Evolutionary conservation across 2,329 filamentous ascomycete species (phyloP).

Genomic region (Alternaria sp.): DNA sequence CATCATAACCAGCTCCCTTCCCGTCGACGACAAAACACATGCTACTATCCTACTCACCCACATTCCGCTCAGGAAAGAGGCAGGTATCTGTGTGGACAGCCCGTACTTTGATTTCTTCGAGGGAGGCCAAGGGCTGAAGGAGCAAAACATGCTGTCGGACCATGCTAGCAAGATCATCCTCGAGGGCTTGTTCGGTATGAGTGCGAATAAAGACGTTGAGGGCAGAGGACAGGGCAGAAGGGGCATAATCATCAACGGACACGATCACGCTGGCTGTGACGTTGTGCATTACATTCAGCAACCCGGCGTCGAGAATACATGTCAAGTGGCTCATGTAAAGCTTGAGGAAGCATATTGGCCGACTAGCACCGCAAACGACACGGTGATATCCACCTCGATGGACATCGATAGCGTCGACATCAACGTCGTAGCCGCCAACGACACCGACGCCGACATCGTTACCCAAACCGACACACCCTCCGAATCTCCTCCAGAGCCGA

Average conservation of each 20-base stretch:
- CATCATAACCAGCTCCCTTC: conserved; percentile 68
- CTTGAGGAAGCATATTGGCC: conserved; percentile 31
- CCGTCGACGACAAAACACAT: conserved; percentile 68
- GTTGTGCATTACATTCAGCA: conserved; percentile 72
- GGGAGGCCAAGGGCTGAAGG: conserved; percentile 73
- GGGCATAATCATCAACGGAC: conserved; percentile 87
- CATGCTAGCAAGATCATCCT: conserved; percentile 75
- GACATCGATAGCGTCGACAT: conserved; percentile 6
- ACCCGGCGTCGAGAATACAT: conserved; percentile 23
- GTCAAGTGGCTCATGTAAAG: conserved; percentile 18
- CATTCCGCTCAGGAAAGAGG: conserved; percentile 85
- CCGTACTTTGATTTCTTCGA: conserved; percentile 84
- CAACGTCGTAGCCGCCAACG: conserved; percentile 14
- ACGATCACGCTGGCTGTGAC: conserved; percentile 95
- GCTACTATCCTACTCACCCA: conserved; percentile 91
- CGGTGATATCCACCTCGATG: conserved; percentile 1
- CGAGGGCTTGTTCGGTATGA: conserved; percentile 84
- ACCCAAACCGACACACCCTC: not conserved
- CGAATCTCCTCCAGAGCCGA: conserved; percentile 8
- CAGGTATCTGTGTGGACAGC: conserved; percentile 81
- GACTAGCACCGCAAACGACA: conserved; percentile 9
- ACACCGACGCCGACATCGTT: conserved; percentile 1
- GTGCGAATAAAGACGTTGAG: conserved; percentile 65
- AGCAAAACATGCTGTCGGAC: conserved; percentile 88
- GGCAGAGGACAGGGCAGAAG: conserved; percentile 71